Conservation (phyloP, 768 basidiomycete genomes). For the Tephrocybe sp. region DNA sequence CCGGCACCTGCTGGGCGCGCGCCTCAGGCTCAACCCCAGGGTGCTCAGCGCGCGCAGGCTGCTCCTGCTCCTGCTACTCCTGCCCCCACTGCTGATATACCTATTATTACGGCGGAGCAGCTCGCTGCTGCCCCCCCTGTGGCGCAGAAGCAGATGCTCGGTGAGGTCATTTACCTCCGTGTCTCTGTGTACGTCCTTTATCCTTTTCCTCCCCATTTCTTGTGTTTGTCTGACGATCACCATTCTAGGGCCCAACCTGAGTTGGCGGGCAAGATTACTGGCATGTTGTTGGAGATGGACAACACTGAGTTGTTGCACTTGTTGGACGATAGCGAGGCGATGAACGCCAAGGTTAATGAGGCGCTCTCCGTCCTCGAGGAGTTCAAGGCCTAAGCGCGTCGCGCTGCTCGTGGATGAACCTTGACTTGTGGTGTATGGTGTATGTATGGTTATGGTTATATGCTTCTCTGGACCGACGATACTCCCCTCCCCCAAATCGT, state of each 20-base stretch:
- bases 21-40: constrained; percentile 20
- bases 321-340: constrained; percentile 78
- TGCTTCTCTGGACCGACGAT: constrained; percentile 27
- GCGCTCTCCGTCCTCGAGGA: constrained; percentile 87
- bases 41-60: constrained; percentile 41
- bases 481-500: neutral
- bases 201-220: constrained; percentile 9
- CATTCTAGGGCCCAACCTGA: constrained; percentile 73
- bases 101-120: constrained; percentile 45
- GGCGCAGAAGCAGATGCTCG: constrained; percentile 99
- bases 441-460: constrained; percentile 3
- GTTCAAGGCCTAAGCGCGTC: constrained; percentile 35
- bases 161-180: constrained; percentile 92
- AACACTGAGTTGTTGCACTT: constrained; percentile 89
- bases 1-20: constrained; percentile 8
- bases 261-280: constrained; percentile 98
- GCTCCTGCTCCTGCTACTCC: constrained; percentile 38
- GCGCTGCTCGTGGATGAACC: neutral
- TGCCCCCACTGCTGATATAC: constrained; percentile 41
- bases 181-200: constrained; percentile 64
- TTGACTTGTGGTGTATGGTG: neutral
- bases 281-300: constrained; percentile 99
- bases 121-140: constrained; percentile 60
- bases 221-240: neutral
- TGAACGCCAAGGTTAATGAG: constrained; percentile 89